These are phyloP conservation scores for Streptanthus diversifolius DNA, from an alignment of 345 rosid species.

Conservation along the genomic window DNA sequence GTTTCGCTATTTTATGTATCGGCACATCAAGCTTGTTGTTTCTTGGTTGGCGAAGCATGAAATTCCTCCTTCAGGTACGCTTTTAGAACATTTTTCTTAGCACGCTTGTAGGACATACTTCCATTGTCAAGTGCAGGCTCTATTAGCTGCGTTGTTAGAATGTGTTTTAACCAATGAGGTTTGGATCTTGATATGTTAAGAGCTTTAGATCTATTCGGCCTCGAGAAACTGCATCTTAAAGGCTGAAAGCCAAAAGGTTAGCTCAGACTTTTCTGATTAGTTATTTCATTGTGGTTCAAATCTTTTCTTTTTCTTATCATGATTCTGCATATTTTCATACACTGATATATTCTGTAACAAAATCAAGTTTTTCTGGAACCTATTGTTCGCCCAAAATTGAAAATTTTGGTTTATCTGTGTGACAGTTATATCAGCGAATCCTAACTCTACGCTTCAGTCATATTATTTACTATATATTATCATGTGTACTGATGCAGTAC, in stretches of 20 bases:
- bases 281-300: not conserved
- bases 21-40: constrained; percentile 9
- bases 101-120: not conserved
- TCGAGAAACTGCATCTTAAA: not conserved
- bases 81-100: not conserved
- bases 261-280: constrained; percentile 5
- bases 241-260: constrained; percentile 15
- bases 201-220: constrained; percentile 4
- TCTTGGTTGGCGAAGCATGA: constrained; percentile 24
- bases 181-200: constrained; percentile 1
- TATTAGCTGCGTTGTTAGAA: not conserved
- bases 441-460: not conserved
- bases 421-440: not conserved
- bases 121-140: not conserved
- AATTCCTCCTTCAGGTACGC: not conserved
- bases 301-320: not conserved
- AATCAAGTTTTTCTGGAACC: not conserved
- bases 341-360: not conserved
- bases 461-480: constrained; percentile 4
- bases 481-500: constrained; percentile 22
- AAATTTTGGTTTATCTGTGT: not conserved
- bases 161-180: constrained; percentile 8
- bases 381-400: not conserved
- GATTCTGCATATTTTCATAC: constrained; percentile 4
- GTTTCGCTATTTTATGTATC: not conserved